Base-by-base conservation (phyloP, 352 stramenopile species). In the Globisporangium cylindrosporum region DNA sequence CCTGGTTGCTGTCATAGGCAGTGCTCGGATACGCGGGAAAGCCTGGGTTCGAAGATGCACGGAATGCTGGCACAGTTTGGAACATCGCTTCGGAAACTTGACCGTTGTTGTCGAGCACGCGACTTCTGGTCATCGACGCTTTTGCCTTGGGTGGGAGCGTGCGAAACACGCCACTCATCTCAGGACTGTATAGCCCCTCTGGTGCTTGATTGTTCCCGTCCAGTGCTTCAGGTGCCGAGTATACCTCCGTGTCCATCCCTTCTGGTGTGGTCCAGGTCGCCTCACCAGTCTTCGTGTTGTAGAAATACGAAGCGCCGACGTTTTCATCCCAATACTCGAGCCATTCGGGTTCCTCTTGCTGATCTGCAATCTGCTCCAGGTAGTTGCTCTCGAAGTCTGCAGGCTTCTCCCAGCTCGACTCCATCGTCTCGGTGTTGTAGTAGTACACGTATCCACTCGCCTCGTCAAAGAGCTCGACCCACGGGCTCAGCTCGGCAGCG, bases 281-380 rank as follows among this genome's bases (percentile, higher is more conserved):
- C 27, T 91, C 82, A 1, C 85, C 85, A 0, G 85, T 93, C 55
- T 76, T 73, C 12, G 74, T 75, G 66, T 91, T 91, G 72, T 91
- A 88, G 36, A 84, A 93, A 66, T 93, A 93, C 48, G 75, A 78
- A 25, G 81, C 69, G 1, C 75, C 82, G 8, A 82, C 80, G 62
- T 80, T 89, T 43, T 89, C 84, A 65, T 92, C 84, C 82, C 84
- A 92, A 70, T 82, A 90, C 72, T 90, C 82, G 59, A 90, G 72
- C 84, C 84, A 92, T 38, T 88, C 81, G 22, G 41, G 48, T 6
- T 78, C 70, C 2, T 66, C 67, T 6, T 73, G 58, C 14, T 65
- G 20, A 60, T 27, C 32, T 22, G 34, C 58, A 41, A 10, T 22
- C 56, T 56, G 38, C 53, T 43, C 38, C 59, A 12, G 15, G 49